Evolutionary conservation across 169 alveolate species (phyloP).

Genomic region (Plasmodium falciparum): DNA sequence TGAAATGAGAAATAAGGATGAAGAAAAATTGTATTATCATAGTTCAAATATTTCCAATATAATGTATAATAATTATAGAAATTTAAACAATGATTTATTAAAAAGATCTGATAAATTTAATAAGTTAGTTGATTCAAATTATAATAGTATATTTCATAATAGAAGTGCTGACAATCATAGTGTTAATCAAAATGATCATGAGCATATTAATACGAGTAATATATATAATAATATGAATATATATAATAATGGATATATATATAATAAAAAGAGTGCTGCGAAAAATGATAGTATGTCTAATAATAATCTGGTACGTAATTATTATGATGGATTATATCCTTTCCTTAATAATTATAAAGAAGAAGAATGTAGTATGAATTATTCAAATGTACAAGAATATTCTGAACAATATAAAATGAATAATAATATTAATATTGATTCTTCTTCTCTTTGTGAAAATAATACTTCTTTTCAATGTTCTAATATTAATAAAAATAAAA

Average conservation of each 20-base stretch:
- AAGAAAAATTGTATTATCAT: too few relatives aligned
- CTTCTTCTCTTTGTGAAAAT: conserved; percentile 1
- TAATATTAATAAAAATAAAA: conserved; percentile 2
- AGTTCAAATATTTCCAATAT: conserved; percentile 8
- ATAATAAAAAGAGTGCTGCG: not conserved
- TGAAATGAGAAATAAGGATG: conserved; percentile 7
- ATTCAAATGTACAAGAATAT: conserved; percentile 8
- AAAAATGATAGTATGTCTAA: not conserved
- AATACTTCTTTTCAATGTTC: not conserved
- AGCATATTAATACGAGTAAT: not conserved
- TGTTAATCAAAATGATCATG: not conserved
- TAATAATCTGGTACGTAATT: not conserved
- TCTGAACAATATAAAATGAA: conserved; percentile 4
- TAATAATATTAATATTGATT: not conserved
- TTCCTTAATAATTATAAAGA: not conserved
- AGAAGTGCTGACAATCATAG: not conserved
- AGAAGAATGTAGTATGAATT: not conserved
- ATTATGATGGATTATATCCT: not conserved
- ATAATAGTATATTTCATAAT: conserved; percentile 1
- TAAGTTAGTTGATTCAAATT: not conserved
- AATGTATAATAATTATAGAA: not conserved
- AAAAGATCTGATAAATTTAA: not conserved
- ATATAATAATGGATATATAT: not conserved
- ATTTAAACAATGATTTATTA: not conserved
- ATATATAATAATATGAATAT: not conserved